A percentile compares a stretch with the other conserved stretches of the same genome.
phyloP scores from a whole-genome alignment of 1,284 basidiomycete genomes.

The Wolfiporia cocos region DNA sequence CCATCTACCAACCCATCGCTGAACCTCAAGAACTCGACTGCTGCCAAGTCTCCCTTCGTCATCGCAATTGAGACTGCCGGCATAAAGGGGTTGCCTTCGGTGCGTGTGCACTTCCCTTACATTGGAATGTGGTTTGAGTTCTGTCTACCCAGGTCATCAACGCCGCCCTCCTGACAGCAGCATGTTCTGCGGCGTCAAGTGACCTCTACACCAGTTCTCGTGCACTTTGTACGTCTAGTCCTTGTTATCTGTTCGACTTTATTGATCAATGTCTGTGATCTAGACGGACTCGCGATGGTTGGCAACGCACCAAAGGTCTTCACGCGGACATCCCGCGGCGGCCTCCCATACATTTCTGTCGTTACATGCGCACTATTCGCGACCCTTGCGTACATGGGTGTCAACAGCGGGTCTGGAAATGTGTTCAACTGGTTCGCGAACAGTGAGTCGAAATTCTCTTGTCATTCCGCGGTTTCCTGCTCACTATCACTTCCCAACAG shows the following conservation, averaged over 20 bases:
- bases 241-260: neutral
- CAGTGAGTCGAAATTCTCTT: constrained; percentile 22
- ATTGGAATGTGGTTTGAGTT: neutral
- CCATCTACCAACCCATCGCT: constrained; percentile 60
- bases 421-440: constrained; percentile 64
- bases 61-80: constrained; percentile 73
- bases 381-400: constrained; percentile 66
- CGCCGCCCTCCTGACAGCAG: constrained; percentile 79
- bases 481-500: constrained; percentile 1
- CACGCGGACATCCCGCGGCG: constrained; percentile 56
- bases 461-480: neutral
- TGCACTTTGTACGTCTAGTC: constrained; percentile 57
- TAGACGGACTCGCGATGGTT: constrained; percentile 73
- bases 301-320: constrained; percentile 80
- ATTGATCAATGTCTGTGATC: neutral
- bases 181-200: constrained; percentile 82
- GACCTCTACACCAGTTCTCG: constrained; percentile 82
- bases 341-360: constrained; percentile 75
- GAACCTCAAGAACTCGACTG: constrained; percentile 46
- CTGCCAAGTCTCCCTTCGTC: constrained; percentile 77
- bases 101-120: constrained; percentile 24
- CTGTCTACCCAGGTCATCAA: constrained; percentile 61
- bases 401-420: constrained; percentile 48
- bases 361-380: constrained; percentile 67
- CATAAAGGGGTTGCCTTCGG: constrained; percentile 75